Conservation (phyloP, 1,284 basidiomycete genomes). For the Fomitopsis palustris region DNA sequence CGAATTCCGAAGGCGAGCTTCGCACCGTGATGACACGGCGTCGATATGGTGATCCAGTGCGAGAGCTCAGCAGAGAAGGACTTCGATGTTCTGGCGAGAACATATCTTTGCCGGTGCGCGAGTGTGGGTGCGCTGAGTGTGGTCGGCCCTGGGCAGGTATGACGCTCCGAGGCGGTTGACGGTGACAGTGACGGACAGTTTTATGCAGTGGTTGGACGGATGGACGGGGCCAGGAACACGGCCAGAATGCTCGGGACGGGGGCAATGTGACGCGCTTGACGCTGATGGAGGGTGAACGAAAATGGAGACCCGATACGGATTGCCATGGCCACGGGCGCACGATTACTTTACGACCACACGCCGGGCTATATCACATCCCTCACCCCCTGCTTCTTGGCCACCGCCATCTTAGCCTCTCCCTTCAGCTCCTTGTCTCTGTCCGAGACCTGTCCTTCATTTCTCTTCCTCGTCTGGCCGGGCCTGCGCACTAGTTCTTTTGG, state of each 20-base stretch:
- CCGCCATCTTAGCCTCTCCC: conserved; percentile 18
- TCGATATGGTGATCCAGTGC: neutral
- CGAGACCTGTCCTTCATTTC: conserved; percentile 26
- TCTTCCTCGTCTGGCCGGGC: conserved; percentile 50
- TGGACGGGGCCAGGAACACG: neutral
- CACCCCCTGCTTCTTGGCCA: conserved; percentile 5
- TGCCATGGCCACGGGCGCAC: conserved; percentile 17
- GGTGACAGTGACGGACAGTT: neutral
- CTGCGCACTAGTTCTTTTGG: conserved; percentile 32
- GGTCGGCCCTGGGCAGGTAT: too few relatives aligned
- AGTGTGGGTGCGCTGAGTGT: too few relatives aligned
- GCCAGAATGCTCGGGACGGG: neutral
- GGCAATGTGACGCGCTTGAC: neutral
- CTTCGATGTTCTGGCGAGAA: too few relatives aligned
- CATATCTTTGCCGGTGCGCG: too few relatives aligned
- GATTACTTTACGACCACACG: neutral
- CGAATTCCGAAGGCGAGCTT: neutral
- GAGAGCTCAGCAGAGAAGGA: too few relatives aligned
- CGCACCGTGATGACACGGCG: neutral
- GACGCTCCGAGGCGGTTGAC: too few relatives aligned
- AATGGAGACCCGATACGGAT: conserved; percentile 5
- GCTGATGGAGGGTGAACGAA: neutral
- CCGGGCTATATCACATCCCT: neutral
- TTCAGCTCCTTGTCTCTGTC: conserved; percentile 22
- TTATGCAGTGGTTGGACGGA: neutral